phyloP scores from a whole-genome alignment of 177 flowering plant species.

The Vitis hybrid region DNA sequence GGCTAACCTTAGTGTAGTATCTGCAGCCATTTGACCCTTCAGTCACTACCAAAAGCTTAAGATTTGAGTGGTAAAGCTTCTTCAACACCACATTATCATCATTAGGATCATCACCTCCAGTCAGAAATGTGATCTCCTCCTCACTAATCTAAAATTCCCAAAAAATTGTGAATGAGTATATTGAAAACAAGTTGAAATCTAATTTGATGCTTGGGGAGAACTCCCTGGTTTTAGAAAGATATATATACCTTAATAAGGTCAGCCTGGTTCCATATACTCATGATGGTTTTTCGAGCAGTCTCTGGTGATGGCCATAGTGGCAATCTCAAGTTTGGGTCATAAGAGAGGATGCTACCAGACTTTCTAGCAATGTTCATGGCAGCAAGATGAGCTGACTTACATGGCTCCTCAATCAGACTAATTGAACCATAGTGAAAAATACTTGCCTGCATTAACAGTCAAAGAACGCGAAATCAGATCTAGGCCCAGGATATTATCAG shows the following conservation, averaged over 20 bases:
- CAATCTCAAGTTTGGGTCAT: constrained; percentile 66
- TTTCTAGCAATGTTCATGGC: constrained; percentile 55
- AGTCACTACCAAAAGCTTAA: constrained; percentile 63
- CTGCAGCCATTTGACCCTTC: constrained; percentile 71
- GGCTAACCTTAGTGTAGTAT: constrained; percentile 63
- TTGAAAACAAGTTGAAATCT: too few species aligned
- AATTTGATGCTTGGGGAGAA: too few species aligned
- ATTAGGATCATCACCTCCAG: constrained; percentile 58
- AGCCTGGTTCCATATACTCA: constrained; percentile 64
- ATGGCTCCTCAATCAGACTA: constrained; percentile 65
- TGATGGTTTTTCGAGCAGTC: constrained; percentile 51
- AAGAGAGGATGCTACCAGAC: constrained; percentile 50
- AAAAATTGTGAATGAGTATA: not conserved
- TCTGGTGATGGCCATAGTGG: constrained; percentile 62
- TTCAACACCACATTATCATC: constrained; percentile 59
- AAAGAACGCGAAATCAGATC: not conserved
- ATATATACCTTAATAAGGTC: constrained; percentile 55
- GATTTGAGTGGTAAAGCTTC: constrained; percentile 58
- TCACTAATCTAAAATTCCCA: constrained; percentile 49
- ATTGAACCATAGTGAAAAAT: constrained; percentile 68
- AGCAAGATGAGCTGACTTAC: constrained; percentile 53
- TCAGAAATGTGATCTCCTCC: constrained; percentile 65
- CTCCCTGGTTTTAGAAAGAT: not conserved
- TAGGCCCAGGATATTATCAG: too few species aligned
- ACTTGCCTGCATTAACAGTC: constrained; percentile 29